These are phyloP conservation scores for Yamadazyma conglobata DNA, from an alignment of 1,139 yeast genomes.

Conservation along the genomic window DNA sequence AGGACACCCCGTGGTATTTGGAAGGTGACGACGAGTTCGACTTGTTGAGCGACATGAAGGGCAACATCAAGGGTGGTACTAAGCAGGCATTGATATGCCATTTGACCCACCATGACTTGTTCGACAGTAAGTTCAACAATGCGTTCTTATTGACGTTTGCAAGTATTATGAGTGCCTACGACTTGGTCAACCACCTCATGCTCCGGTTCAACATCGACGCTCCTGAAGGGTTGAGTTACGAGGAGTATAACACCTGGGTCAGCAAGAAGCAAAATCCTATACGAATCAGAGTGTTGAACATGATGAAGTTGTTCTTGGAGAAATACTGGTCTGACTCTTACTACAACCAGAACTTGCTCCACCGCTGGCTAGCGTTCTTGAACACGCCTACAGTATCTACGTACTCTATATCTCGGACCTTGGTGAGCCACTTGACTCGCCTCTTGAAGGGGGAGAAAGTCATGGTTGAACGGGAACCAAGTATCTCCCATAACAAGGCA, in stretches of 20 bases:
- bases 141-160: conserved; percentile 74
- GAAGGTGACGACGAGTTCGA: conserved; percentile 76
- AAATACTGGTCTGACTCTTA: conserved; percentile 75
- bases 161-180: conserved; percentile 69
- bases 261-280: conserved; percentile 67
- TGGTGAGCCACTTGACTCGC: conserved; percentile 23
- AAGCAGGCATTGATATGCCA: conserved; percentile 77
- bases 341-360: conserved; percentile 46
- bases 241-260: conserved; percentile 80
- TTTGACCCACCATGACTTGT: conserved; percentile 71
- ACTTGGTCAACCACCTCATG: conserved; percentile 59
- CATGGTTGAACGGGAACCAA: conserved; percentile 29
- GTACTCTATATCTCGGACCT: conserved; percentile 30
- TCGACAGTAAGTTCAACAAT: conserved; percentile 66
- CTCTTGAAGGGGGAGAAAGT: conserved; percentile 33
- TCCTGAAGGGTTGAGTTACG: conserved; percentile 83
- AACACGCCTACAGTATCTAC: conserved; percentile 40
- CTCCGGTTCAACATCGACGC: conserved; percentile 71
- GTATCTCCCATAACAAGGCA: conserved; percentile 26
- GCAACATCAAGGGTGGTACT: conserved; percentile 82
- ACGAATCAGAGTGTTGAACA: conserved; percentile 63
- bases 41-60: conserved; percentile 68
- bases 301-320: conserved; percentile 69
- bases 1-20: conserved; percentile 72
- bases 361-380: conserved; percentile 57